A percentile compares a stretch with the other conserved stretches of the same genome.
These are phyloP conservation scores for Farysia itapuensis DNA, from an alignment of 1,284 basidiomycete species.

Conservation along the genomic window DNA sequence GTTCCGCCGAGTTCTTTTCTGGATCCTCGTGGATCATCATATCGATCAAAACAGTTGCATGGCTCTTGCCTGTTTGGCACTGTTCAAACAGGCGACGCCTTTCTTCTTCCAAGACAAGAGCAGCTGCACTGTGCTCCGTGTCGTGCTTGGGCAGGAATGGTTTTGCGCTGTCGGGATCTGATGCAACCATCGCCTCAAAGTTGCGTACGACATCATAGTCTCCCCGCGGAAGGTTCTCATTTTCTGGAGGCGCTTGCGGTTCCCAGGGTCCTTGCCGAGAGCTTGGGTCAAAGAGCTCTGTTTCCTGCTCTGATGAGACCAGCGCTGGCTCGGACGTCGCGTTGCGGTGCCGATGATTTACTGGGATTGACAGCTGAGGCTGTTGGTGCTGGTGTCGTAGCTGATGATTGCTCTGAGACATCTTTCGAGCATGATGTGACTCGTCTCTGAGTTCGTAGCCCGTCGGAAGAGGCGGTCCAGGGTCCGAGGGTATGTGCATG, in stretches of 20 bases:
- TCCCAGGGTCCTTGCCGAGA: background rate
- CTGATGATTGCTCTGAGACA: background rate
- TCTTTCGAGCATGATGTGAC: too few relatives aligned
- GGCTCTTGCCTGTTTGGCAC: conserved; percentile 40
- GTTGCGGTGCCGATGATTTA: background rate
- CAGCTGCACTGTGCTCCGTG: conserved; percentile 1
- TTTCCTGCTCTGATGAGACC: too few relatives aligned
- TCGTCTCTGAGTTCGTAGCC: too few relatives aligned
- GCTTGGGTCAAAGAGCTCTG: too few relatives aligned
- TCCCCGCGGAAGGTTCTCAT: background rate
- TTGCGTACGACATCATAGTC: background rate
- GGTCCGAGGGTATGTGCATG: background rate
- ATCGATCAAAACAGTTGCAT: conserved; percentile 37
- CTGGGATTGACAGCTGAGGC: too few relatives aligned
- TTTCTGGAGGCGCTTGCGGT: background rate
- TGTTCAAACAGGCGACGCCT: conserved; percentile 44
- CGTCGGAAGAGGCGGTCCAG: background rate
- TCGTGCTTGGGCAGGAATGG: too few relatives aligned
- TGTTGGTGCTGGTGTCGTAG: background rate
- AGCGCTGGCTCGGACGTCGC: background rate
- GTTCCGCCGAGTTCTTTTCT: conserved; percentile 5
- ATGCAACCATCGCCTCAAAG: background rate
- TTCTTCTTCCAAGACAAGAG: conserved; percentile 27
- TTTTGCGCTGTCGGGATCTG: background rate
- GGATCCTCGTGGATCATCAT: conserved; percentile 27